Conservation (phyloP, 129 eudicot species). For the Flaveria ramosissima region DNA sequence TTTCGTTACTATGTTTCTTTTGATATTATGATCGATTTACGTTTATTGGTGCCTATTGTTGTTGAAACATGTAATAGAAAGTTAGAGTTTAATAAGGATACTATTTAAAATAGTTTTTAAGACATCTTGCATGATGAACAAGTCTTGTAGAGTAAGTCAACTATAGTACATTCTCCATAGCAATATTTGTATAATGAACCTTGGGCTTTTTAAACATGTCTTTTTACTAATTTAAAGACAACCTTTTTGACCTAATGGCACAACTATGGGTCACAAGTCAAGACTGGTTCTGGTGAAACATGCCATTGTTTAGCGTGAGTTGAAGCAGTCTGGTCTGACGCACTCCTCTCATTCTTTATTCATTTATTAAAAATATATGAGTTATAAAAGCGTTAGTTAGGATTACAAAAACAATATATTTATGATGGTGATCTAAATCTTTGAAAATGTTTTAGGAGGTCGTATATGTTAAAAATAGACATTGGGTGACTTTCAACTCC, state of each 20-base stretch:
- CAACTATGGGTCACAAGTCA: not conserved
- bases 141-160: not conserved
- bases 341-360: not conserved
- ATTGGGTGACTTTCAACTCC: not conserved
- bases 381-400: too few relatives aligned
- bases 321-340: not conserved
- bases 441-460: not conserved
- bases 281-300: not conserved
- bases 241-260: not conserved
- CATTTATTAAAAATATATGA: too few relatives aligned
- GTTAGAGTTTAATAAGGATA: not conserved
- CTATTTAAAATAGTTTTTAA: not conserved
- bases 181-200: not conserved
- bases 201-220: not conserved
- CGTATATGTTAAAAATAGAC: not conserved
- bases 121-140: constrained; percentile 1
- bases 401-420: too few relatives aligned
- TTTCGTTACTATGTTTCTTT: not conserved
- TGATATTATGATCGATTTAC: not conserved
- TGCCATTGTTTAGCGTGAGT: not conserved
- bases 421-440: too few relatives aligned
- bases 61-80: not conserved
- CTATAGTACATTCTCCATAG: not conserved
- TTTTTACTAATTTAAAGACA: not conserved
- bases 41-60: not conserved